phyloP scores from a whole-genome alignment of 2,329 filamentous ascomycete genomes.

The Epichloe gansuensis region DNA sequence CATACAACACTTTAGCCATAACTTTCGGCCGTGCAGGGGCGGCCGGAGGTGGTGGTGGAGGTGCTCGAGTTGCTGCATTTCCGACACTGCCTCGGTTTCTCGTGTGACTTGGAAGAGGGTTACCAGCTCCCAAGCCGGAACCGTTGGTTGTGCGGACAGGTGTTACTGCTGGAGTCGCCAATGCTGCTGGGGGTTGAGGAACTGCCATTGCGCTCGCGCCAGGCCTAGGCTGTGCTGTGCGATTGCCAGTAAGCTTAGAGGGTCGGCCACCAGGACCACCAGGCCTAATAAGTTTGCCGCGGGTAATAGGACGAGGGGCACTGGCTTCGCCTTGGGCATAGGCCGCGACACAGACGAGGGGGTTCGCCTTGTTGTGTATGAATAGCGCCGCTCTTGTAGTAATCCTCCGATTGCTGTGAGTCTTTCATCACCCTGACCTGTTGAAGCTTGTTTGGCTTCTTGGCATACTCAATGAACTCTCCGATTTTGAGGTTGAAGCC shows the following conservation, averaged over 20 bases:
- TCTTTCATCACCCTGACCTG: slow-evolving; percentile 86
- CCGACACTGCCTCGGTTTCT: slow-evolving; percentile 42
- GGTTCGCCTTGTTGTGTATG: slow-evolving; percentile 80
- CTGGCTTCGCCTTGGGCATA: slow-evolving; percentile 76
- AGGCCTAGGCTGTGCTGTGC: slow-evolving; percentile 32
- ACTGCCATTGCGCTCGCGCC: slow-evolving; percentile 21
- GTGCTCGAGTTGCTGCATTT: slow-evolving; percentile 38
- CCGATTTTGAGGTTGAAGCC: slow-evolving; percentile 71
- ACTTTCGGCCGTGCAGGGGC: slow-evolving; percentile 51
- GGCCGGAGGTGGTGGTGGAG: slow-evolving; percentile 55
- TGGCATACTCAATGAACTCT: slow-evolving; percentile 87
- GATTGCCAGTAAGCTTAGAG: slow-evolving; percentile 51
- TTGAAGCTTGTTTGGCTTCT: slow-evolving; percentile 90
- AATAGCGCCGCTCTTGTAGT: slow-evolving; percentile 87
- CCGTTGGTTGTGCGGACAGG: slow-evolving; percentile 1
- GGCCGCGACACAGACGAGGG: slow-evolving; percentile 69
- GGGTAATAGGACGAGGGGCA: slow-evolving; percentile 86
- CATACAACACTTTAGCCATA: slow-evolving; percentile 82
- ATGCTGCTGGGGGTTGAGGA: slow-evolving; percentile 22
- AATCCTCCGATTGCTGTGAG: slow-evolving; percentile 61
- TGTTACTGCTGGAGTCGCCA: slow-evolving; percentile 4
- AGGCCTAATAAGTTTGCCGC: slow-evolving; percentile 82
- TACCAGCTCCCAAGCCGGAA: slow-evolving; percentile 9
- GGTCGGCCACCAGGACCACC: slow-evolving; percentile 76
- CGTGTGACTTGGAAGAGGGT: slow-evolving; percentile 35